Base-by-base conservation (phyloP, 306 rosid species). In the Psophocarpus tetragonolobus region DNA sequence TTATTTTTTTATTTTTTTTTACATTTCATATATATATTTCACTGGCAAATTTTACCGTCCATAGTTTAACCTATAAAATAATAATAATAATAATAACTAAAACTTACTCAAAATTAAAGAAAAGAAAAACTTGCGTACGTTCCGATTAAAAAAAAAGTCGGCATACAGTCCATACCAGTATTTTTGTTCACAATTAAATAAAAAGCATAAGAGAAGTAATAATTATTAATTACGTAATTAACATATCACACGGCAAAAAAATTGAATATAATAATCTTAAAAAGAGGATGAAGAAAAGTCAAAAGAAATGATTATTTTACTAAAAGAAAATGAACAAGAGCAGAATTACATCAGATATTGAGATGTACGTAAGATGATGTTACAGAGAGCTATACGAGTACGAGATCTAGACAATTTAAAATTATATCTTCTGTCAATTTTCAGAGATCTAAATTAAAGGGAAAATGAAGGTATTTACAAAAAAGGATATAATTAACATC, bases 401-500 rank as follows among this genome's bases (percentile, higher is more conserved):
- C 60, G n/a, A 68, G 80, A 80, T 21, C 61, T 32, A 48, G 27
- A 50, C 68, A 71, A 68, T 39, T 30, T 42, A 27, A 29, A 79
- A 81, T 65, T 50, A 27, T 61, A 17, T 17, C 71, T 54, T 47
- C 42, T 66, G 53, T 71, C 53, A 87, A 71, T 6, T 14, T 14
- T 29, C 5, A 73, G 20, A 26, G 20, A 33, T 8, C 38, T 44
- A 21, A 18, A 20, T 5, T 5, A 51, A 51, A 5, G n/a, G 54
- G 5, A 38, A 42, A 75, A 15, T 29, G 61, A 74, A 48, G 36
- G 45, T 72, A 67, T 76, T 57, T 63, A 79, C 88, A 82, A 39
- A 50, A 38, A 74, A 66, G 41, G 80, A 68, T 50, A 71, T 65
- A 74, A 69, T 61, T 20, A 21, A 30, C 33, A 30, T 72, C 10